A percentile compares a stretch with the other conserved stretches of the same genome.
These are phyloP conservation scores for Chaetomiaceae sp. DNA, from an alignment of 2,329 filamentous ascomycete species.

Conservation along the genomic window DNA sequence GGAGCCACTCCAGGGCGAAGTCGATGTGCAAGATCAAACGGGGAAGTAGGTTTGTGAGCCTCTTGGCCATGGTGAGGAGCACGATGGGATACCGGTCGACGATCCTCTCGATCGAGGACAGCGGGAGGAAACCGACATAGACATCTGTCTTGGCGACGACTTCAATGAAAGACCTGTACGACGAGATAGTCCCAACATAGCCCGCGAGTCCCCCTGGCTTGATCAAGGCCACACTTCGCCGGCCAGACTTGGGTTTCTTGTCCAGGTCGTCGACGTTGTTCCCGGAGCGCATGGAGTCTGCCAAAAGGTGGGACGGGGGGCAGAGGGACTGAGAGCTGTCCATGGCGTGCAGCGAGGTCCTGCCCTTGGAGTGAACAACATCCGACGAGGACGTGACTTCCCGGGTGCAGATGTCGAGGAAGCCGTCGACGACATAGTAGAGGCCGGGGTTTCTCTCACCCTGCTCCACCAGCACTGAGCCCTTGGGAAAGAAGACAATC, in stretches of 20 bases:
- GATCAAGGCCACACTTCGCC: constrained; percentile 78
- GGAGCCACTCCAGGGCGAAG: constrained; percentile 97
- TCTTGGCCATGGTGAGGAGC: constrained; percentile 90
- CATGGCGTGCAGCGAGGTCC: constrained; percentile 35
- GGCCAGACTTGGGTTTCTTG: constrained; percentile 44
- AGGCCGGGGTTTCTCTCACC: constrained; percentile 93
- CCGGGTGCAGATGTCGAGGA: constrained; percentile 88
- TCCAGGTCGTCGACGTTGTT: constrained; percentile 35
- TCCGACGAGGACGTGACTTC: constrained; percentile 51
- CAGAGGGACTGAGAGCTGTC: constrained; percentile 30
- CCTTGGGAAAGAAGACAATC: constrained; percentile 95
- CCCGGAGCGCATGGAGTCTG: constrained; percentile 23
- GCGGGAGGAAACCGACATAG: constrained; percentile 90
- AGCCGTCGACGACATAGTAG: constrained; percentile 97
- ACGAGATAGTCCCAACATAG: constrained; percentile 90
- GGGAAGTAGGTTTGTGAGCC: constrained; percentile 83
- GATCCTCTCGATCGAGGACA: constrained; percentile 80
- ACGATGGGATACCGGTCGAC: constrained; percentile 91
- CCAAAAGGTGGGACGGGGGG: constrained; percentile 1
- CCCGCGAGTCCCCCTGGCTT: constrained; percentile 93
- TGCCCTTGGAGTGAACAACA: constrained; percentile 38
- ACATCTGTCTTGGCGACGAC: constrained; percentile 97
- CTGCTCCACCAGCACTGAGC: constrained; percentile 90
- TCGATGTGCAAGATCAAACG: constrained; percentile 92
- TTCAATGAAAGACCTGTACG: constrained; percentile 92